phyloP scores from a whole-genome alignment of 2,329 filamentous ascomycete genomes.

The Verticillium isaacii region DNA sequence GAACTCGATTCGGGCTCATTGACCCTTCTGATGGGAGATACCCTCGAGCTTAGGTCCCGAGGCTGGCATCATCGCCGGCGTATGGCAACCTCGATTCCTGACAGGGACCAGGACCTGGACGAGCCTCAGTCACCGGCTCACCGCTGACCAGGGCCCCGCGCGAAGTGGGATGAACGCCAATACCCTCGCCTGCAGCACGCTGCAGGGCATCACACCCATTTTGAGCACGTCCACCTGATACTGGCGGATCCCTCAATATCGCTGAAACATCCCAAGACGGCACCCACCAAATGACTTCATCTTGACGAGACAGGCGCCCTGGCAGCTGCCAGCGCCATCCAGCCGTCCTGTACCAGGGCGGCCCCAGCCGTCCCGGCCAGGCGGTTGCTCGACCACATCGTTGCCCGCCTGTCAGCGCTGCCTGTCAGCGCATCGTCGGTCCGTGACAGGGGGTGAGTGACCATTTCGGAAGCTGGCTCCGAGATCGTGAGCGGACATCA shows the following conservation, averaged over 20 bases:
- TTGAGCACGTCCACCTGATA: slow-evolving; percentile 3
- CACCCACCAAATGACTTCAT: slow-evolving; percentile 12
- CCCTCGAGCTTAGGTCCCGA: neutral
- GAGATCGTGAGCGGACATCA: slow-evolving; percentile 1
- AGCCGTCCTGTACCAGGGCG: neutral
- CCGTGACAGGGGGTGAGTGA: neutral
- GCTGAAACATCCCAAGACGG: slow-evolving; percentile 11
- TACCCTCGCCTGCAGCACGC: slow-evolving; percentile 11
- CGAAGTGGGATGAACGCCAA: slow-evolving; percentile 4
- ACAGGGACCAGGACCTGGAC: neutral
- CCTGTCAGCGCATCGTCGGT: neutral
- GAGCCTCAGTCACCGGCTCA: neutral
- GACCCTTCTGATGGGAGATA: no score
- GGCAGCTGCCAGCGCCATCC: neutral
- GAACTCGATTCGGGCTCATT: neutral
- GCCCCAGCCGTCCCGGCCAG: slow-evolving; percentile 7
- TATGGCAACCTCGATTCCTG: neutral
- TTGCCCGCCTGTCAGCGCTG: neutral
- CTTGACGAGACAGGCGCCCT: neutral
- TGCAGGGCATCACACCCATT: neutral
- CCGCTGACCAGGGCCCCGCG: neutral
- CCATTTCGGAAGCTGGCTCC: slow-evolving; percentile 8
- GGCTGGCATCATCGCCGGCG: neutral
- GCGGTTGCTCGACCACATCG: slow-evolving; percentile 4
- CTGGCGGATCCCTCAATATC: slow-evolving; percentile 12